These are phyloP conservation scores for Termitomyces heimii DNA, from an alignment of 768 basidiomycete species.

Conservation along the genomic window DNA sequence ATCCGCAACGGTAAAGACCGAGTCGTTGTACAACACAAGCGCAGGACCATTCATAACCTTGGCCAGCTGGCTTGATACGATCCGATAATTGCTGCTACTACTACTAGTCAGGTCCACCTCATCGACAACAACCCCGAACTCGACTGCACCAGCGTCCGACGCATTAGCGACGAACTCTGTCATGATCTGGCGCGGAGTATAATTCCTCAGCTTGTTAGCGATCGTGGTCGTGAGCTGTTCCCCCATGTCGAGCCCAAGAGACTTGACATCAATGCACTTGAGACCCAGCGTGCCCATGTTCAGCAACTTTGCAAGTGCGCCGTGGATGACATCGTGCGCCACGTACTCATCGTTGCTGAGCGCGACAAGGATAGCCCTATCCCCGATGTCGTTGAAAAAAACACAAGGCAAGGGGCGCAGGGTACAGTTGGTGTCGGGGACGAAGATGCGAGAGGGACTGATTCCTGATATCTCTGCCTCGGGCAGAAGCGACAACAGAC, in stretches of 20 bases:
- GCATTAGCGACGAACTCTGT: constrained; percentile 53
- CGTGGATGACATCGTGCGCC: constrained; percentile 26
- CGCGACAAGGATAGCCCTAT: constrained; percentile 19
- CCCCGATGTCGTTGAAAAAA: constrained; percentile 37
- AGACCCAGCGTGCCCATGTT: constrained; percentile 28
- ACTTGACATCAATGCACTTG: constrained; percentile 21
- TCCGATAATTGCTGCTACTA: too few species aligned
- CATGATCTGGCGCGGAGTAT: constrained; percentile 35
- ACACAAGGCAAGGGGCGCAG: constrained; percentile 24
- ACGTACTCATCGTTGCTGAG: constrained; percentile 13
- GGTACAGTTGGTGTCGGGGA: constrained; percentile 24
- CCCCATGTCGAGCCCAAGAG: constrained; percentile 31
- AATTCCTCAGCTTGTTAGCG: constrained; percentile 32
- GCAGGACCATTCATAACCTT: constrained; percentile 29
- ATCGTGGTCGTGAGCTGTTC: constrained; percentile 38
- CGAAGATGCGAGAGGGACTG: constrained; percentile 17
- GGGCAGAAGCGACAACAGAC: constrained; percentile 22
- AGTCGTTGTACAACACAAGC: constrained; percentile 40
- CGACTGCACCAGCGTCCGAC: constrained; percentile 38
- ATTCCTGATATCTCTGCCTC: constrained; percentile 11
- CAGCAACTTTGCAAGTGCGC: constrained; percentile 24
- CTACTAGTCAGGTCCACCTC: constrained; percentile 8
- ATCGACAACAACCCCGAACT: constrained; percentile 37
- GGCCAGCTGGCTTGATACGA: constrained; percentile 30
- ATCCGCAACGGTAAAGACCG: constrained; percentile 33